Evolutionary conservation across 2,329 filamentous ascomycete species (phyloP), one percentile per base, ranked within the genome.

Genomic region (Ophiostoma montium): DNA sequence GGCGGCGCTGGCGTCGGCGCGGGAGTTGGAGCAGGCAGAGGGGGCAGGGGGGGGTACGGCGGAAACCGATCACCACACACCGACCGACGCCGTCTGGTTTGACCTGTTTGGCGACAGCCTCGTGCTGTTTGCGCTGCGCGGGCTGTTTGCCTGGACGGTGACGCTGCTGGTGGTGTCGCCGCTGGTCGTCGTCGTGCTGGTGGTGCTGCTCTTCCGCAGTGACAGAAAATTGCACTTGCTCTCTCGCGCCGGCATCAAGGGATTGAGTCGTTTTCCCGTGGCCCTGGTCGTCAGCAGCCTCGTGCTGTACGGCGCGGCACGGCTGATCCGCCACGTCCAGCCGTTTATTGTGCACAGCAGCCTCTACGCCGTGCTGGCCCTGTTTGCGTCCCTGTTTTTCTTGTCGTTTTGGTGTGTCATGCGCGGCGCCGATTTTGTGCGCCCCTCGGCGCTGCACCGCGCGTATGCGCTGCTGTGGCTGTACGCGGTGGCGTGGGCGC

Each of bases 331-430:
- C 35, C 94, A 92, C 63, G 68, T 90, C 60, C 96, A 96, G 60
- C 88, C 90, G 1, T 76, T 86, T 58, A 87, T 96, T 57, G 70
- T 92, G n/a, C 92, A 95, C 67, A 89, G 86, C 65, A 94, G 84
- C 58, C 75, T 81, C 44, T 96, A 92, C 62, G 74, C 85, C 5
- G 83, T 95, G 1, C 94, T 88, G 86, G 78, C 79, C 27, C 94
- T 94, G 82, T 84, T 88, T 68, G 60, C 90, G 0, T 84, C 84
- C 1, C 71, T 86, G 1, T 95, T 88, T 71, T 79, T 92, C 59
- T 80, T 84, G 52, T 63, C 82, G 18, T 81, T 87, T 42, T 96
- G 90, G 90, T 82, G 87, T 54, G 71, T 94, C 33, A 80, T 87
- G 58, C 77, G 82, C 16, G 81, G 85, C 2, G 84, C 86, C 15